These are phyloP conservation scores for Neurospora sp. DNA, from an alignment of 2,329 filamentous ascomycete species.

Conservation along the genomic window DNA sequence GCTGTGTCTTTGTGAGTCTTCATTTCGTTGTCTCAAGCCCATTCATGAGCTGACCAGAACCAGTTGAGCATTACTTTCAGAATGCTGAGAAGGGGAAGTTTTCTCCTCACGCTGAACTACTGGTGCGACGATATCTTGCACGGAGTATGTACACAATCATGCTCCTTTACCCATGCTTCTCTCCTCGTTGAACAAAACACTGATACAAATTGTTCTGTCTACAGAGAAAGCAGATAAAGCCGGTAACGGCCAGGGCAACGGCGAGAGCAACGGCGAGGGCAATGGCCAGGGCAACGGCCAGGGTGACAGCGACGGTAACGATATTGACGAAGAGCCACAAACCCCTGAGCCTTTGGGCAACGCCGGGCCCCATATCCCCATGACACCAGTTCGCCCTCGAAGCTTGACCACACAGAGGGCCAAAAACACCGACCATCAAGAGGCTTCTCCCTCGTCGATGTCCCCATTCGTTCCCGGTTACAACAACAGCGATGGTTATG, in stretches of 20 bases:
- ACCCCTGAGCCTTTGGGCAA: neutral
- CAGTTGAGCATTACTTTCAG: conserved; percentile 26
- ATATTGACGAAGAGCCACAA: neutral
- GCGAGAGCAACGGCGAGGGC: neutral
- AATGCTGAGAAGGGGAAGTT: conserved; percentile 17
- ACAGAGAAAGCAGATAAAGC: neutral
- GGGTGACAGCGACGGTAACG: neutral
- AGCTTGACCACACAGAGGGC: neutral
- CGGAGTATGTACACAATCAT: neutral
- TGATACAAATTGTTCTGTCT: neutral
- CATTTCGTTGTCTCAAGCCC: neutral
- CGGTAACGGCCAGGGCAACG: neutral
- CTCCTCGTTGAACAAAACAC: neutral
- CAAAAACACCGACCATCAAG: neutral
- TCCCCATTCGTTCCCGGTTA: neutral
- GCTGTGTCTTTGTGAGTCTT: conserved; percentile 20
- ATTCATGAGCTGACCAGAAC: neutral
- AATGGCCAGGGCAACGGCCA: neutral
- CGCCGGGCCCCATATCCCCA: neutral
- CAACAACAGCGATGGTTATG: neutral
- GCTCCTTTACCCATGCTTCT: neutral
- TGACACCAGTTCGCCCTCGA: neutral
- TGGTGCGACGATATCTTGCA: neutral
- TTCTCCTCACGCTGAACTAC: conserved; percentile 13
- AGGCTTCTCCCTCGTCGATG: neutral